These are phyloP conservation scores for Wickerhamiella brachini DNA, from an alignment of 805 yeast species.

Conservation along the genomic window DNA sequence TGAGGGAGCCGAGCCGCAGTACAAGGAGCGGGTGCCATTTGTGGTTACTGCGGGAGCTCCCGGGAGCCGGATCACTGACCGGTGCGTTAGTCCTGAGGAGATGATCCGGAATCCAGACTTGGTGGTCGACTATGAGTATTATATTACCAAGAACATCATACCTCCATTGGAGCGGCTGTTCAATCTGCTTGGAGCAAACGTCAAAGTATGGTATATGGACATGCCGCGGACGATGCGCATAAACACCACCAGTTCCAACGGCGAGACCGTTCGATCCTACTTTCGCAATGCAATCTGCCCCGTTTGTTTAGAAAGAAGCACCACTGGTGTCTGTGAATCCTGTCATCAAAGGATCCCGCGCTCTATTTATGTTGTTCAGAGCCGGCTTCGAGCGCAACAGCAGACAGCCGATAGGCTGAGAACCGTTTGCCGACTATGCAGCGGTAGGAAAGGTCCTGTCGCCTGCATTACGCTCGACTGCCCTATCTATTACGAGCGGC, in stretches of 20 bases:
- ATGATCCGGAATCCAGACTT: conserved; percentile 34
- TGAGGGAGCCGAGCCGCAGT: conserved; percentile 69
- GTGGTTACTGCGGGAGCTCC: conserved; percentile 51
- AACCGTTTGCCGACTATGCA: conserved; percentile 11
- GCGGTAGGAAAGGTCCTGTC: conserved; percentile 2
- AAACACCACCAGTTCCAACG: neutral
- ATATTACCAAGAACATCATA: conserved; percentile 65
- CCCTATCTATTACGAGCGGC: conserved; percentile 12
- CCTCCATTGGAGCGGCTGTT: conserved; percentile 86
- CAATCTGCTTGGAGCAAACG: conserved; percentile 68
- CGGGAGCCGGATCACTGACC: conserved; percentile 50
- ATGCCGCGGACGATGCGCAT: conserved; percentile 33
- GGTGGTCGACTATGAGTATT: conserved; percentile 68
- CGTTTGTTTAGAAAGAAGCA: conserved; percentile 8
- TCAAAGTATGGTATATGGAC: conserved; percentile 59
- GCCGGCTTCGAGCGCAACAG: conserved; percentile 6
- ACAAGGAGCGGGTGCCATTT: conserved; percentile 77
- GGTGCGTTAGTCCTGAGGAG: conserved; percentile 69
- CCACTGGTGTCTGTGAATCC: conserved; percentile 1
- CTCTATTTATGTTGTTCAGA: conserved; percentile 6
- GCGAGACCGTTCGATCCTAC: conserved; percentile 2
- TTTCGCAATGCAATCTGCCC: conserved; percentile 9
- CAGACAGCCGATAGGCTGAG: neutral
- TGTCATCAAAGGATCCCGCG: conserved; percentile 8
- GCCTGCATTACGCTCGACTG: conserved; percentile 16